These are phyloP conservation scores for Torrubiellomyces zombiae DNA, from an alignment of 2,329 filamentous ascomycete genomes.

Conservation along the genomic window DNA sequence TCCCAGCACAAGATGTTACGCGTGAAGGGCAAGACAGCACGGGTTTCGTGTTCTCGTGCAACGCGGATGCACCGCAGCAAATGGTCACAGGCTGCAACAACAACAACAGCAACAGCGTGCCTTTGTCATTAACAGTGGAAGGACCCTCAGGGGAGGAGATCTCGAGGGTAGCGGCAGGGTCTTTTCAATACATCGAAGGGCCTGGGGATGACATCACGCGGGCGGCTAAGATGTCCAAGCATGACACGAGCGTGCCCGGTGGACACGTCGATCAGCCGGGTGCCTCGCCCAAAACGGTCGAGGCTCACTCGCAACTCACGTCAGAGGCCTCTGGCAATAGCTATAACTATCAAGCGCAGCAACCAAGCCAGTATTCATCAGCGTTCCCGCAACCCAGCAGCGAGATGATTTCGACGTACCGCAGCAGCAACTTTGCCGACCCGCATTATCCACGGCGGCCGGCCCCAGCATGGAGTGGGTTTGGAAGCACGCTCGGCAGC, in stretches of 20 bases:
- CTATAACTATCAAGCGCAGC: conserved; percentile 28
- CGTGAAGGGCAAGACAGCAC: conserved; percentile 40
- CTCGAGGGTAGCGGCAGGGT: conserved; percentile 28
- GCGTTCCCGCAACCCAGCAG: conserved; percentile 23
- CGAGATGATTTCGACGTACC: conserved; percentile 40
- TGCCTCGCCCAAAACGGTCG: conserved; percentile 24
- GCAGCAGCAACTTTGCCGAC: conserved; percentile 33
- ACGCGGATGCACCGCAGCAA: conserved; percentile 50
- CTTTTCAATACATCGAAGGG: conserved; percentile 34
- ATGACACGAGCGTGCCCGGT: conserved; percentile 20
- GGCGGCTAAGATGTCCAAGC: conserved; percentile 18
- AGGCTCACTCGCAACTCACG: conserved; percentile 18
- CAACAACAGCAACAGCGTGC: conserved; percentile 31
- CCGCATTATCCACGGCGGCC: conserved; percentile 26
- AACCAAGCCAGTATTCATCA: conserved; percentile 20
- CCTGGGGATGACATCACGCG: conserved; percentile 27
- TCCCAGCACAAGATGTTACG: conserved; percentile 40
- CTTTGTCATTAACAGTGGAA: conserved; percentile 36
- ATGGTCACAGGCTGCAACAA: conserved; percentile 31
- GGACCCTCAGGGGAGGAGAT: conserved; percentile 34
- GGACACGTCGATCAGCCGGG: conserved; percentile 21
- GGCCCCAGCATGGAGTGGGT: conserved; percentile 23
- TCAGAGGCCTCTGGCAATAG: conserved; percentile 25
- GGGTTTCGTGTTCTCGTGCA: conserved; percentile 55
- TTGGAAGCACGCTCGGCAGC: conserved; percentile 22